Base-by-base conservation (phyloP, 2,329 filamentous ascomycete genomes). In the Hypoxylon sp. region DNA sequence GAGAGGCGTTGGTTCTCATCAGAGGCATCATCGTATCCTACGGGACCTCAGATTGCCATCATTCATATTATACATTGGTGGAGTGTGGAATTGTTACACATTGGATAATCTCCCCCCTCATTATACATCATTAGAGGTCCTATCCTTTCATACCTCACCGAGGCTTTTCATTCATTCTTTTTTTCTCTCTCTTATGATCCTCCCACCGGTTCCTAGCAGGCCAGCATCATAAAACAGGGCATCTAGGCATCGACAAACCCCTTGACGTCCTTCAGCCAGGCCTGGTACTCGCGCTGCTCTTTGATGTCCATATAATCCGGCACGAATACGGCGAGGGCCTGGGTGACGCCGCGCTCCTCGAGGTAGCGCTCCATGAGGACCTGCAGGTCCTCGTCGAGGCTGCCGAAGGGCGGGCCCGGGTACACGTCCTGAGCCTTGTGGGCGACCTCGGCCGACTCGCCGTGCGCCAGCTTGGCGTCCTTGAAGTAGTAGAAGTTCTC, bases 241-340 rank as follows among this genome's bases (percentile, higher is more conserved):
- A 17, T 60, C 78, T 82, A 93, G 64, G 88, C 89, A 76, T 91
- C 90, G 70, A 97, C 84, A 76, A 98, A 97, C 67, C 81, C 82
- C 88, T 94, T 95, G 79, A 97, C 86, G 76, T 91, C 91, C 79
- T 89, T 86, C 78, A 99, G 83, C 95, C 96, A 99, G 70, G 86
- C 82, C 65, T 96, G 82, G 80, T 99, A 99, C 85, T 99, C 95
- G 81, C 89, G 91, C 87, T 98, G 94, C 87, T 99, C 95, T 89
- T 99, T 99, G 81, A 91, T 88, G 77, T 98, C 93, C 75, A 98
- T 94, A 82, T 97, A 99, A 78, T 98, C 94, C 37, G 94, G 93
- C 46, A 97, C 90, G 79, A 98, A 97, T 70, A 94, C 82, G 56
- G 94, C 94, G 72, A 99, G 86, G 62, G 90, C 87, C 72, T 91